phyloP scores from a whole-genome alignment of 441 rosid species.

The Populus hybrid region DNA sequence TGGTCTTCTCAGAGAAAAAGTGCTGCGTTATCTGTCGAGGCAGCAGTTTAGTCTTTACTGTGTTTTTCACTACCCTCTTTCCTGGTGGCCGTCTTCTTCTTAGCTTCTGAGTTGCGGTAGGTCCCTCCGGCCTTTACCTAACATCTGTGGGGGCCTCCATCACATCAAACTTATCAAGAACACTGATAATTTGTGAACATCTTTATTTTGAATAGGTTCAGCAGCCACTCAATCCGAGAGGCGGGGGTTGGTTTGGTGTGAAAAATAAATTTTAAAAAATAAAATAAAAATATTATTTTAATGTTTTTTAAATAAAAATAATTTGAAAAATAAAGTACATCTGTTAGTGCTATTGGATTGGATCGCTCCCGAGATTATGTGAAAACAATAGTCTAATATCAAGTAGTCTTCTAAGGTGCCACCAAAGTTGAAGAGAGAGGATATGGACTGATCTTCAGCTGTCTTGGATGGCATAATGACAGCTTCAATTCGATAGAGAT shows the following conservation, averaged over 20 bases:
- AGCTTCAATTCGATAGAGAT: background rate
- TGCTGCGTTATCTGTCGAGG: background rate
- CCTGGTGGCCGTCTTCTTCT: too few relatives aligned
- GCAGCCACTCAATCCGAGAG: background rate
- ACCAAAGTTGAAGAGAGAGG: too few relatives aligned
- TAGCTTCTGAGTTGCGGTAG: background rate
- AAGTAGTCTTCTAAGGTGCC: background rate
- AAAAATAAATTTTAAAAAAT: too few relatives aligned
- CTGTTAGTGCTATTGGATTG: background rate
- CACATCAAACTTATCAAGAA: background rate
- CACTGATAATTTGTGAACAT: too few relatives aligned
- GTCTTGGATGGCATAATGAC: too few relatives aligned
- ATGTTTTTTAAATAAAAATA: too few relatives aligned
- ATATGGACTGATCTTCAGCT: background rate
- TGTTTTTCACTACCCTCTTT: background rate
- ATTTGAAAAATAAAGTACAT: too few relatives aligned
- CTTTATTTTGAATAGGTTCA: background rate
- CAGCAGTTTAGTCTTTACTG: background rate
- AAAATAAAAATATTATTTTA: too few relatives aligned
- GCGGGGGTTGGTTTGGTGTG: too few relatives aligned
- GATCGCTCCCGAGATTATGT: background rate
- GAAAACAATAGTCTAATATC: background rate
- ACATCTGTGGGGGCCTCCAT: background rate
- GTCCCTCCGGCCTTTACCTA: background rate
- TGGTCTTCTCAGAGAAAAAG: background rate